Percentiles rank a stretch among this genome's conserved stretches.
Conservation (phyloP, 2,329 filamentous ascomycete species). For the Chlorencoelia australis region DNA sequence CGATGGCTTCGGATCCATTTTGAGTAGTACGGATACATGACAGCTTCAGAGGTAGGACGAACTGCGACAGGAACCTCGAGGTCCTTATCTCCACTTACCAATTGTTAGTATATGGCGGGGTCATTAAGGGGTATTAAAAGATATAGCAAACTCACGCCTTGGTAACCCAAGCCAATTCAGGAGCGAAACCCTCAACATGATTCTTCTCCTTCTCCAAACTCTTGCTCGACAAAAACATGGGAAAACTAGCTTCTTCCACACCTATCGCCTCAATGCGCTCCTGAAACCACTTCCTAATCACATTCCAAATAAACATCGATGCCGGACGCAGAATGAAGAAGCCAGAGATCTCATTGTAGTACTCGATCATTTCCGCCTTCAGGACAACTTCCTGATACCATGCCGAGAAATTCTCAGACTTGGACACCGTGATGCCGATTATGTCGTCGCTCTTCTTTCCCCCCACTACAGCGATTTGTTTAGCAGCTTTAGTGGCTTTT, state of each 20-base stretch:
- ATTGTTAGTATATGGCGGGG: constrained; percentile 18
- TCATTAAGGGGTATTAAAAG: constrained; percentile 6
- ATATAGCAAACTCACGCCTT: constrained; percentile 61
- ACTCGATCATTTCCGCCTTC: constrained; percentile 96
- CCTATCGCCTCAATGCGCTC: constrained; percentile 78
- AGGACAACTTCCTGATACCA: constrained; percentile 98
- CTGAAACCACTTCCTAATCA: constrained; percentile 58
- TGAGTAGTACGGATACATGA: constrained; percentile 93
- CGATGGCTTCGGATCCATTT: constrained; percentile 97
- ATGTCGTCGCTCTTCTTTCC: constrained; percentile 56
- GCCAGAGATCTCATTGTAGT: constrained; percentile 86
- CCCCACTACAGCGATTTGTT: constrained; percentile 42
- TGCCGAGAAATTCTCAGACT: constrained; percentile 76
- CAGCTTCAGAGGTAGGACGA: constrained; percentile 60
- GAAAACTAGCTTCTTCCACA: constrained; percentile 93
- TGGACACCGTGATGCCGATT: constrained; percentile 80
- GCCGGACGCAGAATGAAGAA: constrained; percentile 84
- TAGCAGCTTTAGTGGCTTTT: constrained; percentile 52
- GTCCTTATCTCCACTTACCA: constrained; percentile 70
- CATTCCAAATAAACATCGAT: constrained; percentile 57
- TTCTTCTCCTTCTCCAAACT: constrained; percentile 75
- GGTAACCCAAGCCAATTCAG: constrained; percentile 82
- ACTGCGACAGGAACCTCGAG: constrained; percentile 71
- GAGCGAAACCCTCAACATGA: constrained; percentile 97
- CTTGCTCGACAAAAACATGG: constrained; percentile 87